A percentile compares a stretch with the other conserved stretches of the same genome.
Conservation (phyloP, 2,329 filamentous ascomycete genomes). For the Aspergillus bombycis region DNA sequence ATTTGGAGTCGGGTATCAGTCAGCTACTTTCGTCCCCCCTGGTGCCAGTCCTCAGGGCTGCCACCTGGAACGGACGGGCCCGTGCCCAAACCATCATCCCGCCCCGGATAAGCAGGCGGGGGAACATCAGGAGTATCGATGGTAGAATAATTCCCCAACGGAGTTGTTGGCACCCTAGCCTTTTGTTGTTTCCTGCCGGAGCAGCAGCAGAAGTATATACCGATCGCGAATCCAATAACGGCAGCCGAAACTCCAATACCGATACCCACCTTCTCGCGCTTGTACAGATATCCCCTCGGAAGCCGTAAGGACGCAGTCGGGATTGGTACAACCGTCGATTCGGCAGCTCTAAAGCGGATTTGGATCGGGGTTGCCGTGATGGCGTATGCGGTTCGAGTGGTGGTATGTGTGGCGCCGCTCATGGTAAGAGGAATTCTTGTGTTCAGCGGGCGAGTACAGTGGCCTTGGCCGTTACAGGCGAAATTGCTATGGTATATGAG, state of each 20-base stretch:
- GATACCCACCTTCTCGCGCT: conserved; percentile 16
- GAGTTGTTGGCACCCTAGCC: neutral
- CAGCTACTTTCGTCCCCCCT: neutral
- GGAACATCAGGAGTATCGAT: neutral
- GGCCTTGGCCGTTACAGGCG: neutral
- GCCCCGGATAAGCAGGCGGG: neutral
- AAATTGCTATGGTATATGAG: neutral
- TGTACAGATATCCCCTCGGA: conserved; percentile 8
- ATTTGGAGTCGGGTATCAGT: neutral
- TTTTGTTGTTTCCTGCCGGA: neutral
- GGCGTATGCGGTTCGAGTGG: conserved; percentile 3
- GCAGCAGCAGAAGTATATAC: neutral
- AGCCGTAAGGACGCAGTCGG: conserved; percentile 11
- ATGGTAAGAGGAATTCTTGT: conserved; percentile 11
- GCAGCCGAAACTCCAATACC: conserved; percentile 5
- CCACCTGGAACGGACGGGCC: neutral
- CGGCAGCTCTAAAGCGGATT: conserved; percentile 18
- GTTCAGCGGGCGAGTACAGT: conserved; percentile 8
- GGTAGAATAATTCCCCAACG: neutral
- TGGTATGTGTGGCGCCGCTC: conserved; percentile 10
- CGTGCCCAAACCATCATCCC: neutral
- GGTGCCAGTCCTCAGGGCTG: neutral
- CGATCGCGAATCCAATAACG: neutral
- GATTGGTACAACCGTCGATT: conserved; percentile 15
- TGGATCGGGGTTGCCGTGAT: conserved; percentile 20